Evolutionary conservation across 1,284 basidiomycete genomes (phyloP).

Genomic region (Trichosporon inkin): DNA sequence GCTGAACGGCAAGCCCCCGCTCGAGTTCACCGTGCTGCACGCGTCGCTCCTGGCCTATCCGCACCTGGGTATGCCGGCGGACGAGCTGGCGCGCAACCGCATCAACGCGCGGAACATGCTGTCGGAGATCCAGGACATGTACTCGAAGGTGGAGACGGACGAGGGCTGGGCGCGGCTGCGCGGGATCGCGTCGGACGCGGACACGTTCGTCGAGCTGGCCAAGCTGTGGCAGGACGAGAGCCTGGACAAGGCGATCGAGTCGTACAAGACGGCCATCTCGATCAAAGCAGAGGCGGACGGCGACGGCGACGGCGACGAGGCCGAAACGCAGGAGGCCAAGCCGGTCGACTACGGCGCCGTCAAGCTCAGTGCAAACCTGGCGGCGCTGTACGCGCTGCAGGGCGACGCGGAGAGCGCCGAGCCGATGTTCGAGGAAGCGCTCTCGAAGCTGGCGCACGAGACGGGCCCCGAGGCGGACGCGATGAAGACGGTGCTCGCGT

Average conservation of each 20-base stretch:
- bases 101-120: conserved; percentile 72
- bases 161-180: conserved; percentile 53
- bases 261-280: conserved; percentile 65
- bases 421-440: conserved; percentile 53
- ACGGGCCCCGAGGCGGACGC: conserved; percentile 54
- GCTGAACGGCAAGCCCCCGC: conserved; percentile 45
- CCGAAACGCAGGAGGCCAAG: conserved; percentile 16
- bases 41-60: conserved; percentile 77
- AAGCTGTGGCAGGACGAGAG: conserved; percentile 79
- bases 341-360: conserved; percentile 34
- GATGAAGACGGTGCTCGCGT: conserved; percentile 74
- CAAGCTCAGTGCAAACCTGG: conserved; percentile 73
- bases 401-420: conserved; percentile 54
- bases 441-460: conserved; percentile 50
- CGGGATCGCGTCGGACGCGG: conserved; percentile 66
- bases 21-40: conserved; percentile 81
- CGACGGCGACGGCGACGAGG: conserved; percentile 12
- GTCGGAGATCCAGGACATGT: conserved; percentile 65
- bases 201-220: conserved; percentile 81
- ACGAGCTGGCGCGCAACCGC: conserved; percentile 68
- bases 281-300: conserved; percentile 48
- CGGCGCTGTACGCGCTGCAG: conserved; percentile 68
- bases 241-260: conserved; percentile 65
- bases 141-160: conserved; percentile 53
- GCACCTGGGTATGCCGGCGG: conserved; percentile 68